Conservation (phyloP, 345 rosid genomes). For the Combretum micranthum region DNA sequence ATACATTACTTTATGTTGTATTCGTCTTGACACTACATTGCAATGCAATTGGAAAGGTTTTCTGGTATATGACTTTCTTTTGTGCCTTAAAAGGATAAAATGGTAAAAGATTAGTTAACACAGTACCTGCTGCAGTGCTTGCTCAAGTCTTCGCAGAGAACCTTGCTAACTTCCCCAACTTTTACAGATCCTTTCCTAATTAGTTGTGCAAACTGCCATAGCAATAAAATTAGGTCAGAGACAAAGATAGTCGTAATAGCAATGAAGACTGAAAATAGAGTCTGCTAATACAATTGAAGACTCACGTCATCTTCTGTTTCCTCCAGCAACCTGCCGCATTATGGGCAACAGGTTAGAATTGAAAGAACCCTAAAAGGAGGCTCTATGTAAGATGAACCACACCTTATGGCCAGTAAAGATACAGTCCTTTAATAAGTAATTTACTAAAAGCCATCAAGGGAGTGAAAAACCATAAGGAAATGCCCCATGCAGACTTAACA, state of each 20-base stretch:
- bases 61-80: too few species aligned
- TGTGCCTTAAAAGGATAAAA: background rate
- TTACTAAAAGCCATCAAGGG: too few species aligned
- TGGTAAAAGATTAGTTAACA: background rate
- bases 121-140: conserved; percentile 67
- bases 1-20: too few species aligned
- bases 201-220: conserved; percentile 54
- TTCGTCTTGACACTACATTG: too few species aligned
- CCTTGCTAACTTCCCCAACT: conserved; percentile 67
- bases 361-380: background rate
- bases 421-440: background rate
- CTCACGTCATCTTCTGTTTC: conserved; percentile 91
- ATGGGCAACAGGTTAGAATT: conserved; percentile 11
- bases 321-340: conserved; percentile 62
- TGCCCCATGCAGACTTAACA: too few species aligned
- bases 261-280: conserved; percentile 10
- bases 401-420: conserved; percentile 2
- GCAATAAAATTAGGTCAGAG: conserved; percentile 4
- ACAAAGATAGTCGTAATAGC: background rate
- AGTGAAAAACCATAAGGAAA: too few species aligned
- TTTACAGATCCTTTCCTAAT: conserved; percentile 69
- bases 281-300: conserved; percentile 1
- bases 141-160: conserved; percentile 77
- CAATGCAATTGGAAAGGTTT: too few species aligned
- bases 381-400: background rate